phyloP scores from a whole-genome alignment of 371 early-diverging fungal species.

The Mortierella sp. region DNA sequence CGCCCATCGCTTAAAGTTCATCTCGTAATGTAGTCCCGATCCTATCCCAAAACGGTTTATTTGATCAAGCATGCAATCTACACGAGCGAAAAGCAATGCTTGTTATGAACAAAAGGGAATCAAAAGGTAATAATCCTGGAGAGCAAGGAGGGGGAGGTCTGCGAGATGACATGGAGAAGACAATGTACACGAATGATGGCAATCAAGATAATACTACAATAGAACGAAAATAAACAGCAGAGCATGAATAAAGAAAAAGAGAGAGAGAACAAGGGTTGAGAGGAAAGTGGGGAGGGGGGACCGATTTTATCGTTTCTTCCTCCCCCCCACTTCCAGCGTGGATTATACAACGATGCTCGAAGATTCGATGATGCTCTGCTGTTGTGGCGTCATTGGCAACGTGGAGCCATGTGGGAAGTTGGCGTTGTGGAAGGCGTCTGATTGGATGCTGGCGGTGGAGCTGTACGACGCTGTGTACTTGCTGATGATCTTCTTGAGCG shows the following conservation, averaged over 20 bases:
- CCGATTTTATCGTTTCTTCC: neutral
- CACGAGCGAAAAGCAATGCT: too few relatives aligned
- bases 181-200: neutral
- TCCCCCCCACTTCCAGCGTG: neutral
- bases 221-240: neutral
- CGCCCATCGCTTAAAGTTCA: too few relatives aligned
- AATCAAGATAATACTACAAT: slow-evolving; percentile 8
- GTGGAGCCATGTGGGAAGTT: slow-evolving; percentile 52
- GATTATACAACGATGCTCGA: slow-evolving; percentile 31
- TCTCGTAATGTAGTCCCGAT: too few relatives aligned
- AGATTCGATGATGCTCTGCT: slow-evolving; percentile 45
- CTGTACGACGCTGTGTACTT: slow-evolving; percentile 70
- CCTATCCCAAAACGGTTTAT: too few relatives aligned
- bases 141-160: too few relatives aligned
- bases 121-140: too few relatives aligned
- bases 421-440: slow-evolving; percentile 58
- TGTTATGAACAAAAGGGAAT: too few relatives aligned
- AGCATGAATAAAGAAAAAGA: slow-evolving; percentile 3
- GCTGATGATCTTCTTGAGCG: slow-evolving; percentile 78
- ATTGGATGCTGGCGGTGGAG: slow-evolving; percentile 61
- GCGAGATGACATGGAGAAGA: neutral
- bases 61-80: too few relatives aligned
- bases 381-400: slow-evolving; percentile 47
- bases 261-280: neutral
- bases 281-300: slow-evolving; percentile 1